Evolutionary conservation across 805 yeast species (phyloP), one percentile per base, ranked within the genome.

Genomic region (Cyberlindnera subsufficiens): DNA sequence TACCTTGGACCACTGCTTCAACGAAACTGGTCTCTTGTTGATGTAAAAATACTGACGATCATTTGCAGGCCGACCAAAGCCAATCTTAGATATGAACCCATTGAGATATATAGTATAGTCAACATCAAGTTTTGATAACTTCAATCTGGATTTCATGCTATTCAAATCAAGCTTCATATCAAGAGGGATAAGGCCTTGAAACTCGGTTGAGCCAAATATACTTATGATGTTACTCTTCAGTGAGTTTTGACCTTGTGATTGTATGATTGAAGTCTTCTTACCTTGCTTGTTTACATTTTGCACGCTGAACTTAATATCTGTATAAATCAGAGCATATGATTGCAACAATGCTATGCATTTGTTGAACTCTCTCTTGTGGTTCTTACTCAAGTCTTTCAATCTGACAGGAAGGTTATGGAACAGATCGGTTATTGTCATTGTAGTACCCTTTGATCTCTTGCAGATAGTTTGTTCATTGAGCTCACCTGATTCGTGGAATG

Each of bases 331-430:
- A 73, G 64, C 89, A 86, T 33, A 55, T 75, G 75, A 51, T 79
- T 93, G 51, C 3, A 93, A 51, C 33, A 83, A 54, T 0, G 66
- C 57, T 3, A 91, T 55, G n/a, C 86, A 71, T 54, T 81, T 84
- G 37, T 78, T 70, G 63, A 82, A 88, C 57, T 89, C 96, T 44
- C 80, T 71, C 55, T 78, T 86, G 32, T 66, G 55, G 51, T 84
- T 82, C 55, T 80, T 86, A 16, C 68, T 71, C 39, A 90, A 74
- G 50, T 86, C 89, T 54, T 80, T 82, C 38, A 78, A 69, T 45
- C 99, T 69, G 7, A 95, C 99, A 0, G 98, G 98, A 41, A 90
- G 62, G 39, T 66, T 72, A 9, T 71, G 60, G 56, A 93, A 93
- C 10, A 93, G 52, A 33, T 78, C 70, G 1, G 74, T 53, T 5